Evolutionary conservation across 2,329 filamentous ascomycete species (phyloP).

Genomic region (Colletotrichum truncatum): DNA sequence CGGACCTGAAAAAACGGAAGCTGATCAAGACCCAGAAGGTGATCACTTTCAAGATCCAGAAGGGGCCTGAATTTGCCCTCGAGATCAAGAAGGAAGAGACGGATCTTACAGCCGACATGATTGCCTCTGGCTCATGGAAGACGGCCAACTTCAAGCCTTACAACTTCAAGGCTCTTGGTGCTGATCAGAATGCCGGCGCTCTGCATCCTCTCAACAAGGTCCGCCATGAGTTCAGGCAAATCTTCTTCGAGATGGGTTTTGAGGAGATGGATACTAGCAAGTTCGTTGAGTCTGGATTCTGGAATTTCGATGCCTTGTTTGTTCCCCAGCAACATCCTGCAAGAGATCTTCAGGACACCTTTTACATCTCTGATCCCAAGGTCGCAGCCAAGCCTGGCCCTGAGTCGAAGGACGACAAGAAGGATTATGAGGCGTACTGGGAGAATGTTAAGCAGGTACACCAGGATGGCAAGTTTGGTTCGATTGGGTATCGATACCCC

Average conservation of each 20-base stretch:
- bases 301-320: slow-evolving; percentile 53
- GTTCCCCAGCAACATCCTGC: slow-evolving; percentile 81
- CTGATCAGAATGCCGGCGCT: slow-evolving; percentile 69
- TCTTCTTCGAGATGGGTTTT: slow-evolving; percentile 99
- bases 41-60: slow-evolving; percentile 82
- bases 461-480: slow-evolving; percentile 90
- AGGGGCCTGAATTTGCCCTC: slow-evolving; percentile 87
- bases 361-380: slow-evolving; percentile 94
- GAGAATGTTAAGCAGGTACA: slow-evolving; percentile 88
- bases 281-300: slow-evolving; percentile 97
- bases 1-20: slow-evolving; percentile 92
- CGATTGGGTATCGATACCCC: slow-evolving; percentile 95
- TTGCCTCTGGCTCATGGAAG: slow-evolving; percentile 90
- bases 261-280: slow-evolving; percentile 96
- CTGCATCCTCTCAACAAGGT: slow-evolving; percentile 89
- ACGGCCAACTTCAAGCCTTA: slow-evolving; percentile 86
- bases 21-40: slow-evolving; percentile 85
- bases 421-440: slow-evolving; percentile 87
- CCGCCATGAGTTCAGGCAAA: slow-evolving; percentile 92
- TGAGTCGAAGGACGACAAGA: slow-evolving; percentile 61
- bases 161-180: slow-evolving; percentile 79
- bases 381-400: slow-evolving; percentile 74
- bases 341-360: slow-evolving; percentile 96
- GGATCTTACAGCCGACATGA: slow-evolving; percentile 93
- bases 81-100: slow-evolving; percentile 94